Evolutionary conservation across 805 yeast genomes (phyloP).

Genomic region (Barnettozyma populi): DNA sequence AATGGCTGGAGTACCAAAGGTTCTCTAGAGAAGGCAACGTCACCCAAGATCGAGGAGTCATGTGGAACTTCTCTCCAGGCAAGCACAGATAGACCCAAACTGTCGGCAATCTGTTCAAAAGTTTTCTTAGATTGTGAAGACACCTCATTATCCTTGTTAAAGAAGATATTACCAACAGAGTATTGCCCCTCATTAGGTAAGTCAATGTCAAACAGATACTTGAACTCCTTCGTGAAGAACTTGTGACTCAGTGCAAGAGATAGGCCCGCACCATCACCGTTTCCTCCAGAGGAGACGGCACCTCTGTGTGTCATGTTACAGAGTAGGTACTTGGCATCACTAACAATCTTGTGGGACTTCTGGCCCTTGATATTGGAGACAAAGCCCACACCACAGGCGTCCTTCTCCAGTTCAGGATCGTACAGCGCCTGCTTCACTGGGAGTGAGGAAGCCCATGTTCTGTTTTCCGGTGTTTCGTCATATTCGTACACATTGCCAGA

Average conservation of each 20-base stretch:
- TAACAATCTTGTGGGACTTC: conserved; percentile 84
- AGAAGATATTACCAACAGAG: conserved; percentile 92
- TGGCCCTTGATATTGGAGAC: conserved; percentile 90
- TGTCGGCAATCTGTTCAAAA: conserved; percentile 74
- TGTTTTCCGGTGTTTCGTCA: conserved; percentile 72
- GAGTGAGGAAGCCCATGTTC: conserved; percentile 86
- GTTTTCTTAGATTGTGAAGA: conserved; percentile 65
- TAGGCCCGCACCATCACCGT: conserved; percentile 99
- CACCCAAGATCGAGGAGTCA: conserved; percentile 90
- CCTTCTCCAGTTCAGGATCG: conserved; percentile 90
- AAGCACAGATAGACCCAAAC: conserved; percentile 73
- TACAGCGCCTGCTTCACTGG: conserved; percentile 87
- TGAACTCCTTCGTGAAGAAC: conserved; percentile 80
- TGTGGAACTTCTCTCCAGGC: conserved; percentile 96
- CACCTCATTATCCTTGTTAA: conserved; percentile 75
- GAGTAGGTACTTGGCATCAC: conserved; percentile 80
- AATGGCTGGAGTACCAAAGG: conserved; percentile 91
- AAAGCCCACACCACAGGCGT: conserved; percentile 98
- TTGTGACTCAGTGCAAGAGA: conserved; percentile 88
- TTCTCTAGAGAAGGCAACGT: conserved; percentile 90
- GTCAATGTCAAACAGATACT: conserved; percentile 56
- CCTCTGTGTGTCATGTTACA: conserved; percentile 99
- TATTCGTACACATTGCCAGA: conserved; percentile 34
- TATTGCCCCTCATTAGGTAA: conserved; percentile 82
- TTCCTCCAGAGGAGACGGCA: conserved; percentile 94